A percentile compares a stretch with the other conserved stretches of the same genome.
Conservation (phyloP, 2,329 filamentous ascomycete genomes). For the Talaromyces pinophilus region DNA sequence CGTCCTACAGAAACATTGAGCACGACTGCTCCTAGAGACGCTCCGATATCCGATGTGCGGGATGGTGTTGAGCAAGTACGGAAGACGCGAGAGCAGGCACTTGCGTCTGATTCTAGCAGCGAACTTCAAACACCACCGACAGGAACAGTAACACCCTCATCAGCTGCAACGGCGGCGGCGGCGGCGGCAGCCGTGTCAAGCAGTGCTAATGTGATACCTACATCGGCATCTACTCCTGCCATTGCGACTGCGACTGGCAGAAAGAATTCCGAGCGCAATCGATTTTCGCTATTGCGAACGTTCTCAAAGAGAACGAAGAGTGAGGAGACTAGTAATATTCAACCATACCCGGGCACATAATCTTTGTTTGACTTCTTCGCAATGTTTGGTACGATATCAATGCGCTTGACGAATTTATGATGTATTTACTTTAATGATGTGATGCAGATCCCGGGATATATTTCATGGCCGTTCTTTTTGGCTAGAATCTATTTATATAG, state of each 20-base stretch:
- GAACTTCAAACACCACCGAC: constrained; percentile 6
- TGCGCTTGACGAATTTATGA: constrained; percentile 2
- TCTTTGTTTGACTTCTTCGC: not conserved
- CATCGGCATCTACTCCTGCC: not conserved
- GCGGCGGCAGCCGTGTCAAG: not conserved
- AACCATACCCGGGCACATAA: constrained; percentile 43
- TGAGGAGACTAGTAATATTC: constrained; percentile 27
- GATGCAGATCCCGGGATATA: not conserved
- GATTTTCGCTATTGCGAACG: constrained; percentile 19
- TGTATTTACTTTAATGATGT: not conserved
- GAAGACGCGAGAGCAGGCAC: constrained; percentile 34
- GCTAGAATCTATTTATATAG: not conserved
- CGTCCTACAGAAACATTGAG: constrained; percentile 40
- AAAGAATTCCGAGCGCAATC: constrained; percentile 12
- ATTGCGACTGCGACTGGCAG: not conserved
- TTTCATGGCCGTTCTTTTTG: not conserved
- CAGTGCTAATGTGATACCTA: not conserved
- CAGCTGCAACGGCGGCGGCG: not conserved
- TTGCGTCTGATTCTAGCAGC: constrained; percentile 1
- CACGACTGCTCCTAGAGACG: constrained; percentile 46
- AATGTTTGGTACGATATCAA: not conserved
- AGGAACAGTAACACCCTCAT: not conserved
- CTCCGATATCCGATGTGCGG: constrained; percentile 42
- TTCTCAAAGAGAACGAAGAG: constrained; percentile 27
- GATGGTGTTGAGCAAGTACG: constrained; percentile 45